Evolutionary conservation across 768 basidiomycete genomes (phyloP).

Genomic region (Pulveroboletus sp.): DNA sequence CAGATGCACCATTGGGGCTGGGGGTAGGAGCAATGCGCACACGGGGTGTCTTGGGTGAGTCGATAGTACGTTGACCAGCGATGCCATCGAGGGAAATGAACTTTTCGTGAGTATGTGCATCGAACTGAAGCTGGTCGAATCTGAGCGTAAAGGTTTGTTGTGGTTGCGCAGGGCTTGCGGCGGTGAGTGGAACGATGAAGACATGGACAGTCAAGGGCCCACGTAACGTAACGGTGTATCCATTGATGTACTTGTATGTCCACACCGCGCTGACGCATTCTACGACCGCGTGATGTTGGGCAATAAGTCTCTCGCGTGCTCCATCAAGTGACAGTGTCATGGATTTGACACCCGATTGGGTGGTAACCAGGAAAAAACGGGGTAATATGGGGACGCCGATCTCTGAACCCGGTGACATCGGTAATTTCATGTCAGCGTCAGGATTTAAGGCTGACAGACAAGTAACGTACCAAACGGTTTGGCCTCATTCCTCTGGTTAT

Average conservation of each 20-base stretch:
- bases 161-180: slow-evolving; percentile 10
- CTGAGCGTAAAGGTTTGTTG: slow-evolving; percentile 43
- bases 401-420: slow-evolving; percentile 43
- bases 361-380: slow-evolving; percentile 82
- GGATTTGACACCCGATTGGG: slow-evolving; percentile 80
- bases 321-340: slow-evolving; percentile 81
- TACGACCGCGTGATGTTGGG: slow-evolving; percentile 47
- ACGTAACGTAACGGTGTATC: slow-evolving; percentile 73
- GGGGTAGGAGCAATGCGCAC: slow-evolving; percentile 34
- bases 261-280: slow-evolving; percentile 75
- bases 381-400: slow-evolving; percentile 78
- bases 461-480: slow-evolving; percentile 72
- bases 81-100: slow-evolving; percentile 67
- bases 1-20: slow-evolving; percentile 28
- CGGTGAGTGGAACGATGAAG: slow-evolving; percentile 28
- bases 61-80: slow-evolving; percentile 43
- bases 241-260: slow-evolving; percentile 80
- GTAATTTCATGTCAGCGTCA: slow-evolving; percentile 6
- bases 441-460: not conserved
- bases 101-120: slow-evolving; percentile 72
- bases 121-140: slow-evolving; percentile 74
- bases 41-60: slow-evolving; percentile 40
- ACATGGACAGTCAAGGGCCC: slow-evolving; percentile 74
- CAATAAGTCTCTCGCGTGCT: slow-evolving; percentile 64
- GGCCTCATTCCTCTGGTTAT: slow-evolving; percentile 73